Conservation (phyloP, 768 basidiomycete species). For the Leccinum imitatum region DNA sequence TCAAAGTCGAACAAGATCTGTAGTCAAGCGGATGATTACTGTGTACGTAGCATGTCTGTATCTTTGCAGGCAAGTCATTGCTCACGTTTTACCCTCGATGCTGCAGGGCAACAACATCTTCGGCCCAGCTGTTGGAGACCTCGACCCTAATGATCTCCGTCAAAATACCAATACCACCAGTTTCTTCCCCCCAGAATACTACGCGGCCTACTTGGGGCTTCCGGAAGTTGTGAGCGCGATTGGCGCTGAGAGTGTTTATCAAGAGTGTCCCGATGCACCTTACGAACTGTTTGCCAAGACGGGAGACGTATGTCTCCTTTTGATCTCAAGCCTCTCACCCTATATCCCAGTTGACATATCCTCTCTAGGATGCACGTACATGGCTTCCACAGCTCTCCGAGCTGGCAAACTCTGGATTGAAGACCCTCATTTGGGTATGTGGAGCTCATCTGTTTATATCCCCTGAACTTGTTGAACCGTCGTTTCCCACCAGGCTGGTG, state of each 20-base stretch:
- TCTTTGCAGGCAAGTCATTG: neutral
- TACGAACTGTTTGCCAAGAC: constrained; percentile 45
- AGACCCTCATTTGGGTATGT: constrained; percentile 42
- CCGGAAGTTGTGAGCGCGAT: constrained; percentile 42
- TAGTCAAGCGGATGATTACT: constrained; percentile 49
- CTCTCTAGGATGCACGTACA: constrained; percentile 35
- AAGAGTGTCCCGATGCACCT: constrained; percentile 48
- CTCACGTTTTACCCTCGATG: neutral
- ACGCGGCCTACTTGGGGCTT: constrained; percentile 45
- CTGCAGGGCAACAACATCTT: constrained; percentile 47
- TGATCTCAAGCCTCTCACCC: neutral
- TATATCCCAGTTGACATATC: neutral
- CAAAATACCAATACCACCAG: constrained; percentile 39
- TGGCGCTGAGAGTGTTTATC: constrained; percentile 51
- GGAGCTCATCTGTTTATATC: neutral
- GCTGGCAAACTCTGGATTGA: constrained; percentile 37
- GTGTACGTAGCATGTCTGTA: constrained; percentile 40
- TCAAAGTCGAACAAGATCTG: constrained; percentile 51
- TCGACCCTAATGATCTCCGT: constrained; percentile 56
- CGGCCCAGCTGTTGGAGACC: constrained; percentile 49
- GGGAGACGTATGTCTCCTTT: constrained; percentile 49
- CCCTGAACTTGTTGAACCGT: neutral
- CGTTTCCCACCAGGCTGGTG: constrained; percentile 23
- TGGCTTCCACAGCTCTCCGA: constrained; percentile 37
- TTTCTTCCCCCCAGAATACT: constrained; percentile 57